Percentiles rank a stretch among this genome's conserved stretches.
Evolutionary conservation across 768 basidiomycete species (phyloP).

Genomic region (Termitomyces sp.): DNA sequence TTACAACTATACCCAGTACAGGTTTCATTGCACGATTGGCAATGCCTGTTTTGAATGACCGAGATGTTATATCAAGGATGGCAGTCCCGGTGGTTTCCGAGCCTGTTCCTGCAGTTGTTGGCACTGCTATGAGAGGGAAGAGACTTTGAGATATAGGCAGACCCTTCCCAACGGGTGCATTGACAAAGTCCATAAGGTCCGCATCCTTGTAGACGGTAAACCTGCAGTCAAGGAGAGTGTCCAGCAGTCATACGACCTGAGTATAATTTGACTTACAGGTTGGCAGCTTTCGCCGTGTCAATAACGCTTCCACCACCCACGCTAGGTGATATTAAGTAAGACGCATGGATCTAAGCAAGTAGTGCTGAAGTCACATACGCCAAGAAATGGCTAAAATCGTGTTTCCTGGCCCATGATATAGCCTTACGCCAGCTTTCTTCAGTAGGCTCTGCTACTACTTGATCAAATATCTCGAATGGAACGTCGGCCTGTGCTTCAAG

Average conservation of each 20-base stretch:
- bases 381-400: constrained; percentile 91
- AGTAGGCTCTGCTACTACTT: constrained; percentile 86
- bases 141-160: constrained; percentile 73
- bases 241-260: not conserved
- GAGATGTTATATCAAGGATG: constrained; percentile 89
- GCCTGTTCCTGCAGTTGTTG: constrained; percentile 79
- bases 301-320: constrained; percentile 95
- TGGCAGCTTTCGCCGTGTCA: constrained; percentile 94
- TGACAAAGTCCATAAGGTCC: constrained; percentile 94
- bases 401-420: constrained; percentile 80
- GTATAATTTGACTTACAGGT: constrained; percentile 50
- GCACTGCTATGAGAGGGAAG: constrained; percentile 82
- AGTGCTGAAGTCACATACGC: constrained; percentile 51
- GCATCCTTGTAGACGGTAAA: constrained; percentile 91
- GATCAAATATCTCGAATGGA: constrained; percentile 78
- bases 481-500: constrained; percentile 77
- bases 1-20: constrained; percentile 70
- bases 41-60: constrained; percentile 95
- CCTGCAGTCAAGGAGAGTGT: constrained; percentile 31
- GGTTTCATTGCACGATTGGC: constrained; percentile 91
- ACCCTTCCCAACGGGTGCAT: constrained; percentile 93
- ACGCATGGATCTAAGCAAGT: not conserved
- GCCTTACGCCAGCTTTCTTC: constrained; percentile 87
- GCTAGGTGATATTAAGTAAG: constrained; percentile 32
- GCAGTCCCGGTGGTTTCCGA: constrained; percentile 95